Evolutionary conservation across 108 stramenopile species (phyloP).

Genomic region (Nitzschia sp.): DNA sequence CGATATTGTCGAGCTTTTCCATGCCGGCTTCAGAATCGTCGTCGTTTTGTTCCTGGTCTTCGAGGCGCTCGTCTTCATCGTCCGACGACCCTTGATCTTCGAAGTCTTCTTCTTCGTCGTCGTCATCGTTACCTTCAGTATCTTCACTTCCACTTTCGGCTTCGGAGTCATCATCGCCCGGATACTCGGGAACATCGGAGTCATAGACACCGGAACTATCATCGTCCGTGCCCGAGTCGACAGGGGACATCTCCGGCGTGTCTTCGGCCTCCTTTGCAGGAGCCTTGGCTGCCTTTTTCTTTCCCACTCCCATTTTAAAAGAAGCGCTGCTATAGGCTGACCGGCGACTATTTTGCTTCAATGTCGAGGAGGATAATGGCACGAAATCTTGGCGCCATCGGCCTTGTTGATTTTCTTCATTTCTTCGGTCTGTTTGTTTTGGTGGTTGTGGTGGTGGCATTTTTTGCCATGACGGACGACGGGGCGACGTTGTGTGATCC

Average conservation of each 20-base stretch:
- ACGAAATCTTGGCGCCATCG: no score
- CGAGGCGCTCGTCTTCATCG: conserved; percentile 75
- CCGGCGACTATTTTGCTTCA: no score
- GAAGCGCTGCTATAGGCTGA: no score
- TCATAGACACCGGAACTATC: conserved; percentile 46
- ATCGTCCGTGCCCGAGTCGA: conserved; percentile 33
- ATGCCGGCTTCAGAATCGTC: conserved; percentile 69
- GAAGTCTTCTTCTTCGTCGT: conserved; percentile 67
- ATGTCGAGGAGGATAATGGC: no score
- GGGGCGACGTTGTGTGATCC: no score
- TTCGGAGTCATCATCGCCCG: conserved; percentile 41
- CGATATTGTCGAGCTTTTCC: conserved; percentile 61
- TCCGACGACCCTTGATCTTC: conserved; percentile 89
- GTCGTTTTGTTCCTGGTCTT: conserved; percentile 42
- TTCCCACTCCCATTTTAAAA: conserved; percentile 3
- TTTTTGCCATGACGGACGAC: no score
- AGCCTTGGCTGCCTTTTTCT: background rate
- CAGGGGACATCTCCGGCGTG: conserved; percentile 28
- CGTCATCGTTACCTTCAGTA: conserved; percentile 29
- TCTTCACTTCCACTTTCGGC: conserved; percentile 41
- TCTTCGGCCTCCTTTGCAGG: conserved; percentile 12
- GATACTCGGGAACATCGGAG: conserved; percentile 43
- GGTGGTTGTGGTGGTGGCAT: no score
- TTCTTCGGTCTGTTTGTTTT: no score
- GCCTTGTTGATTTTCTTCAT: no score